Evolutionary conservation across 1,139 yeast species (phyloP).

Genomic region (Yamadazyma atmosphaerica): DNA sequence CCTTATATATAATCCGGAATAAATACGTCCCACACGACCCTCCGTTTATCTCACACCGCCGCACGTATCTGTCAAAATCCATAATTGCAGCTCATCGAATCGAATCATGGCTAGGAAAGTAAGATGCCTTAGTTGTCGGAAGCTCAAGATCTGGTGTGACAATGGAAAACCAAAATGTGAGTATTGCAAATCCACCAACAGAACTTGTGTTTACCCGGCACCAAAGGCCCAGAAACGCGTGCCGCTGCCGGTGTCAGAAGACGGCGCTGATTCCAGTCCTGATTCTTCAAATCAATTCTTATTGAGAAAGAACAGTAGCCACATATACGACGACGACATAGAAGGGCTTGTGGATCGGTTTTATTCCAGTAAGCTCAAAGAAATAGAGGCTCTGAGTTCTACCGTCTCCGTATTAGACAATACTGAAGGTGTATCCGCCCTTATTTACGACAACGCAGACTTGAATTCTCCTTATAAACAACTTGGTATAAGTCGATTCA

Average conservation of each 20-base stretch:
- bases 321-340: neutral
- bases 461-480: neutral
- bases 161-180: slow-evolving; percentile 3
- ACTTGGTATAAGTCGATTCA: slow-evolving; percentile 3
- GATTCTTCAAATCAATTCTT: neutral
- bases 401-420: too few relatives aligned
- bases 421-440: too few relatives aligned
- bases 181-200: slow-evolving; percentile 1
- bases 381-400: too few relatives aligned
- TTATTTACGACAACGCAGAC: neutral
- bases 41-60: too few relatives aligned
- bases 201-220: slow-evolving; percentile 4
- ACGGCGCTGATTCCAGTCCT: too few relatives aligned
- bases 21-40: too few relatives aligned
- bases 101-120: slow-evolving; percentile 4
- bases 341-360: neutral
- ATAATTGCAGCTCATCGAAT: too few relatives aligned
- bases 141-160: slow-evolving; percentile 3
- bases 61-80: too few relatives aligned
- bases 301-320: neutral
- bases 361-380: neutral
- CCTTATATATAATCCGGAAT: too few relatives aligned
- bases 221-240: neutral
- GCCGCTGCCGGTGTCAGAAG: too few relatives aligned
- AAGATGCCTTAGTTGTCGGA: slow-evolving; percentile 5